Base-by-base conservation (phyloP, 768 basidiomycete genomes). In the Russula sp. region DNA sequence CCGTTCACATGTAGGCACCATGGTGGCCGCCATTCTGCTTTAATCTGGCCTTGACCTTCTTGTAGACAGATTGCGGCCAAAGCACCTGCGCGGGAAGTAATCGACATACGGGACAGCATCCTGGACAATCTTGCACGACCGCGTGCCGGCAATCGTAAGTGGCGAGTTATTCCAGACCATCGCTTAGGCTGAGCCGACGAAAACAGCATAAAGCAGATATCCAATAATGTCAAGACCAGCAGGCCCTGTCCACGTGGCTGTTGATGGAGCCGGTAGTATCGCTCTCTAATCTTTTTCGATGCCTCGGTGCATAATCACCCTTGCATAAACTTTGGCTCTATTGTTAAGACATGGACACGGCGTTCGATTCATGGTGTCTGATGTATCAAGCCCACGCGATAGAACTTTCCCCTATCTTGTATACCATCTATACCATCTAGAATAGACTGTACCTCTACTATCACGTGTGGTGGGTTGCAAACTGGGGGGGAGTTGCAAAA, bases 11-110 rank as follows among this genome's bases (percentile, higher is more conserved):
- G 63, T 64, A 39, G 6, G 63, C 31, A 4, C 10, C 9, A 5
- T 49, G 20, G 27, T 27, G 27, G 27, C 27, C 27, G 16, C 40
- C 27, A 27, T n/a, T 57, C 2, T 27, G n/a, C 32, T 27, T 27
- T 34, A 4, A n/a, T 13, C n/a, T 18, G 22, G 44, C 6, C 11
- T 16, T 59, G 53, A 55, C 34, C 9, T 14, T 2, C 16, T 51
- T 42, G 7, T 35, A 64, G 63, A 64, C 58, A 1, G 63, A 64
- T 39, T 64, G 63, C 34, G 63, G 63, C 32, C 57, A 57, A 34
- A 55, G 37, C 8, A 45, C 22, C 18, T 64, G 63, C 35, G 63
- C 63, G 11, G 53, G 58, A 55, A 64, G 63, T 13, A 16, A 45
- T 10, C 57, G 47, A 44, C 63, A 64, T 16, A 13, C 16, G 0